Conservation (phyloP, 176 grass and related monocot genomes). For the Carex scoparia region DNA sequence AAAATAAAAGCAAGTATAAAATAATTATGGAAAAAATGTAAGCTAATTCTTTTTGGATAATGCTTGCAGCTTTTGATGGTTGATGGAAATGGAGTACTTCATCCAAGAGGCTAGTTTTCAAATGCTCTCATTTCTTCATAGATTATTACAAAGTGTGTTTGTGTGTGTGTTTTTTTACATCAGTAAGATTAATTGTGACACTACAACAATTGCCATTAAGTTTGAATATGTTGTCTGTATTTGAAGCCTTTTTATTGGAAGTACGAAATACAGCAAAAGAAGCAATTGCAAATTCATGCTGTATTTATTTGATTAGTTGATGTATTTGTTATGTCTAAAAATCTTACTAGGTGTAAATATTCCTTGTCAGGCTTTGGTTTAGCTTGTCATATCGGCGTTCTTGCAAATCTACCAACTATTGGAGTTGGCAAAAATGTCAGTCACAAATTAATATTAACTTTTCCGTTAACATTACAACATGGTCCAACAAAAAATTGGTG, state of each 20-base stretch:
- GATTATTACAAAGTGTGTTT: not conserved
- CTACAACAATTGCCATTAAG: not conserved
- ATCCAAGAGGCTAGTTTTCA: constrained; percentile 60
- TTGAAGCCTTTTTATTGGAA: not conserved
- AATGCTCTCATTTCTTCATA: constrained; percentile 10
- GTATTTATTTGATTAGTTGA: constrained; percentile 11
- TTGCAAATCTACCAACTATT: constrained; percentile 62
- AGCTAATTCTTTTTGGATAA: constrained; percentile 1
- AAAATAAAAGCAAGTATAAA: not conserved
- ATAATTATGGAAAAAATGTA: not conserved
- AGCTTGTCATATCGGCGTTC: constrained; percentile 87
- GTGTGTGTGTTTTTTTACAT: not conserved
- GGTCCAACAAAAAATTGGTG: not conserved
- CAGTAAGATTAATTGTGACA: not conserved
- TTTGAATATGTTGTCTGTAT: not conserved
- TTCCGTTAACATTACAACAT: not conserved
- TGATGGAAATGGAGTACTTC: constrained; percentile 96
- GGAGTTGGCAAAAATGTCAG: constrained; percentile 94
- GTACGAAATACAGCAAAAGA: not conserved
- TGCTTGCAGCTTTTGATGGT: constrained; percentile 76
- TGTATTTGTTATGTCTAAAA: not conserved
- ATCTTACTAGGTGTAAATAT: constrained; percentile 10
- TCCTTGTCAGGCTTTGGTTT: constrained; percentile 84
- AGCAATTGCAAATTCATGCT: not conserved
- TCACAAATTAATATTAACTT: constrained; percentile 23